phyloP scores from a whole-genome alignment of 2,329 filamentous ascomycete genomes.

The Gnomoniopsis sp. region DNA sequence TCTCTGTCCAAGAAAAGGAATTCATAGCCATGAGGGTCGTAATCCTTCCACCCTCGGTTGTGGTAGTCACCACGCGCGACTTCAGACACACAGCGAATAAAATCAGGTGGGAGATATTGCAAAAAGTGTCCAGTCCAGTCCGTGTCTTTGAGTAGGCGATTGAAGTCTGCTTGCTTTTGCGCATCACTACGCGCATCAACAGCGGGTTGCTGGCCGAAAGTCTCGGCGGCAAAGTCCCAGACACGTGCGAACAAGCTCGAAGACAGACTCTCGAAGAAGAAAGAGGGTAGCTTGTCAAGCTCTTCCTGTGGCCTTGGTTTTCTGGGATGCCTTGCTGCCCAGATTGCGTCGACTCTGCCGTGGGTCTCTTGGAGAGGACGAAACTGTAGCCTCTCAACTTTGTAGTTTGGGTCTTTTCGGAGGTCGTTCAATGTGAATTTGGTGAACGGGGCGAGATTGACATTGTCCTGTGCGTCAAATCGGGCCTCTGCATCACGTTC shows the following conservation, averaged over 20 bases:
- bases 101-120: conserved; percentile 9
- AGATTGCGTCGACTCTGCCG: not conserved
- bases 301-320: conserved; percentile 1
- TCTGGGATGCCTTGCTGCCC: not conserved
- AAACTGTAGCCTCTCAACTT: conserved; percentile 4
- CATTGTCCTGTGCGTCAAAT: not conserved
- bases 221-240: conserved; percentile 13
- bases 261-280: conserved; percentile 16
- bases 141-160: not conserved
- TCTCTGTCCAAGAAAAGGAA: conserved; percentile 8
- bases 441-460: not conserved
- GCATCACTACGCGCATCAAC: not conserved
- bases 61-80: conserved; percentile 15
- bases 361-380: not conserved
- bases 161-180: not conserved
- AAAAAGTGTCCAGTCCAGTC: conserved; percentile 15
- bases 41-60: not conserved
- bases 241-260: conserved; percentile 11
- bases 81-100: conserved; percentile 11
- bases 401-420: not conserved
- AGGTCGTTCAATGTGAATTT: conserved; percentile 4
- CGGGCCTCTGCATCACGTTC: not conserved
- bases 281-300: conserved; percentile 7
- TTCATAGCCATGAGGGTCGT: conserved; percentile 11
- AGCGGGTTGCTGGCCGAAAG: conserved; percentile 2